Percentiles rank a stretch among this genome's conserved stretches.
Evolutionary conservation across 345 rosid genomes (phyloP).

Genomic region (Abelmoschus esculentus): DNA sequence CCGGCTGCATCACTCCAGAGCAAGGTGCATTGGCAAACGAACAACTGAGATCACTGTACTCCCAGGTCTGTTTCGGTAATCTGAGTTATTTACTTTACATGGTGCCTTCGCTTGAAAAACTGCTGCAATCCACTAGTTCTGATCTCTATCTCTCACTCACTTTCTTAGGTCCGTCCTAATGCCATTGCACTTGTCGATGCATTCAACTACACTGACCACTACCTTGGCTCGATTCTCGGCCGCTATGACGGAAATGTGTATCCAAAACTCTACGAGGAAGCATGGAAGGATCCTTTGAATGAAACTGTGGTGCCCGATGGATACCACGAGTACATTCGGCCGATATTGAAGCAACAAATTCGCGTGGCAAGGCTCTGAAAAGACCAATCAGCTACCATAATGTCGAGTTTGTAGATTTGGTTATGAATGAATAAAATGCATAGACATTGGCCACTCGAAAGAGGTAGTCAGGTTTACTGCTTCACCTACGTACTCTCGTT

Average conservation of each 20-base stretch:
- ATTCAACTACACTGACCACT: slow-evolving; percentile 90
- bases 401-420: not conserved
- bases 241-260: slow-evolving; percentile 94
- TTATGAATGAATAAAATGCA: not conserved
- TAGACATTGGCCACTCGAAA: not conserved
- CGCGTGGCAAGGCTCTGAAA: slow-evolving; percentile 67
- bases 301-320: slow-evolving; percentile 92
- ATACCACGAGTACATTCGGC: slow-evolving; percentile 72
- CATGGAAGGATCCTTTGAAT: slow-evolving; percentile 94
- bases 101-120: not conserved
- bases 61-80: slow-evolving; percentile 44
- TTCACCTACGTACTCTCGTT: not conserved
- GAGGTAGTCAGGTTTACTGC: not conserved
- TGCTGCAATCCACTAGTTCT: slow-evolving; percentile 1
- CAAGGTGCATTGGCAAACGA: slow-evolving; percentile 82
- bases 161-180: slow-evolving; percentile 71
- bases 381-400: not conserved
- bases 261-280: slow-evolving; percentile 77
- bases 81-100: not conserved
- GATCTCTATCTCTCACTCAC: not conserved
- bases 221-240: slow-evolving; percentile 72
- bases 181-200: slow-evolving; percentile 89
- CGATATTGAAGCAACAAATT: slow-evolving; percentile 80
- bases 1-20: slow-evolving; percentile 62
- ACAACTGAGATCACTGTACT: slow-evolving; percentile 61